Evolutionary conservation across 2,329 filamentous ascomycete species (phyloP).

Genomic region (Pezicula neosporulosa): DNA sequence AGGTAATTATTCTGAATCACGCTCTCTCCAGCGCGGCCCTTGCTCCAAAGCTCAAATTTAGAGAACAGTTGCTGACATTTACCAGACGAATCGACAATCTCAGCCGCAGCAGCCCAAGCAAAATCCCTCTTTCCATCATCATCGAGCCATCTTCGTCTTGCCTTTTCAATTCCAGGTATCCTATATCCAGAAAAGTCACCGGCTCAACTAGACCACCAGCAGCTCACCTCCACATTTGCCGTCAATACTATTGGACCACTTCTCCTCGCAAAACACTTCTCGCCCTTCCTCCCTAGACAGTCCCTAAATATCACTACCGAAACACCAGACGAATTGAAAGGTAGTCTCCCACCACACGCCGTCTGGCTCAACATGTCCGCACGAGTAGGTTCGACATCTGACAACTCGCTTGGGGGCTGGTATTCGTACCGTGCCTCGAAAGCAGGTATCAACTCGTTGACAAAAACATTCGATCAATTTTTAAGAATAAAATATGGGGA

Average conservation of each 20-base stretch:
- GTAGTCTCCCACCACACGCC: conserved; percentile 46
- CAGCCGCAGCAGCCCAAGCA: conserved; percentile 49
- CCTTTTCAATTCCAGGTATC: conserved; percentile 67
- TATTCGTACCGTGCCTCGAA: conserved; percentile 78
- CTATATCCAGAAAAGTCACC: conserved; percentile 72
- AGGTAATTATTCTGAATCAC: conserved; percentile 33
- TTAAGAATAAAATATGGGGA: conserved; percentile 53
- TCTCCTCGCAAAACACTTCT: conserved; percentile 74
- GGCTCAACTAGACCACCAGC: conserved; percentile 55
- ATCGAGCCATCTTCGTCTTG: conserved; percentile 61
- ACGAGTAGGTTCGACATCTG: conserved; percentile 69
- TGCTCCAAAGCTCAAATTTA: background rate
- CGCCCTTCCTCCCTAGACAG: conserved; percentile 62
- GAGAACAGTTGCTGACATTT: no score
- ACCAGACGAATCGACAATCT: conserved; percentile 58
- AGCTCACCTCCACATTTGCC: conserved; percentile 65
- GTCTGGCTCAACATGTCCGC: conserved; percentile 75
- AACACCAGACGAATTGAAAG: conserved; percentile 11
- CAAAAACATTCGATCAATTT: conserved; percentile 69
- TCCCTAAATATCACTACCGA: conserved; percentile 32
- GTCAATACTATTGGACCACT: conserved; percentile 74
- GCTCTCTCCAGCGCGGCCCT: background rate
- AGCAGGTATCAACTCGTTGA: conserved; percentile 67
- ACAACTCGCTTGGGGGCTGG: conserved; percentile 76
- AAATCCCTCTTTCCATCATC: conserved; percentile 46